These are phyloP conservation scores for Trichosporon coremiiforme DNA, from an alignment of 1,284 basidiomycete species.

Conservation along the genomic window DNA sequence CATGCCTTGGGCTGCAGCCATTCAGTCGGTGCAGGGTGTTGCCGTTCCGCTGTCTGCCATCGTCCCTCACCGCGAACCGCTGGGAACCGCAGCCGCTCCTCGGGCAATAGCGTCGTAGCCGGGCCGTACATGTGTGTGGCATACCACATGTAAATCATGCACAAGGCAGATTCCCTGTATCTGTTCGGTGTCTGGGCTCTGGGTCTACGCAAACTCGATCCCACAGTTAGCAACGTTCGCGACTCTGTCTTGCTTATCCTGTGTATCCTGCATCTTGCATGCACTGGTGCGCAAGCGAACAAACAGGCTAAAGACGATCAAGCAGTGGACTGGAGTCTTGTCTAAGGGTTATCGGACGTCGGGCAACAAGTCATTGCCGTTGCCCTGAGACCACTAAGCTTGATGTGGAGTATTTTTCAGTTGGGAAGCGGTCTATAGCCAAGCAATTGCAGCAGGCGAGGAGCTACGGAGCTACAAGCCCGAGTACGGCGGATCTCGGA, in stretches of 20 bases:
- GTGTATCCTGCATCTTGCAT: background rate
- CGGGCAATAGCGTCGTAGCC: background rate
- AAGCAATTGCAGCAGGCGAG: background rate
- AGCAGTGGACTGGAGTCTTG: background rate
- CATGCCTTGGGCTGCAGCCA: background rate
- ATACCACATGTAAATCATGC: background rate
- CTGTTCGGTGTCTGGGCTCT: background rate
- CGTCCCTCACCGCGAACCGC: background rate
- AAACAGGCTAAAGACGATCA: background rate
- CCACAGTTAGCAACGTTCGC: too few relatives aligned
- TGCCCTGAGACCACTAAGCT: conserved; percentile 6
- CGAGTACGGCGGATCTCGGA: too few relatives aligned
- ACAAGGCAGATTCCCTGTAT: background rate
- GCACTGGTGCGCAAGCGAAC: background rate
- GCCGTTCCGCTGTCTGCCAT: conserved; percentile 3
- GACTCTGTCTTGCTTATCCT: too few relatives aligned
- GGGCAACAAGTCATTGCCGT: background rate
- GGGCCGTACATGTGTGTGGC: background rate
- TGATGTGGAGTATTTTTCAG: background rate
- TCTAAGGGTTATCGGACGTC: background rate
- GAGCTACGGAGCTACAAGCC: background rate
- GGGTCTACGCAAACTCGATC: background rate
- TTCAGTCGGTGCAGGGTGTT: background rate
- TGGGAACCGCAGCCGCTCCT: background rate
- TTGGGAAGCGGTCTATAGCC: background rate